These are phyloP conservation scores for Penicillium digitatum DNA, from an alignment of 2,329 filamentous ascomycete genomes.

Conservation along the genomic window DNA sequence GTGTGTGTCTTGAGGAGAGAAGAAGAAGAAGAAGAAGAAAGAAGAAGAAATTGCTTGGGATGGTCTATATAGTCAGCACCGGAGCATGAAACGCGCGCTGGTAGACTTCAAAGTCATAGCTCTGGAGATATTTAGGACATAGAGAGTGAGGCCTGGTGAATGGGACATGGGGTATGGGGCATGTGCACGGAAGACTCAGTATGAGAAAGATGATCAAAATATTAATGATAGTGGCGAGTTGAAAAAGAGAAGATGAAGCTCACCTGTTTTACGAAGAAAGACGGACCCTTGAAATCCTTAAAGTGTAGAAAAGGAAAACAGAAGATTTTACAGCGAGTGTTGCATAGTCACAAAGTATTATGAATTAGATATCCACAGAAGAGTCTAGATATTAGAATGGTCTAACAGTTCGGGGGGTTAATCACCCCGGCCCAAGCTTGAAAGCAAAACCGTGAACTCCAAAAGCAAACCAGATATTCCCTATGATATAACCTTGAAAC, in stretches of 20 bases:
- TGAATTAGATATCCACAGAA: constrained; percentile 16
- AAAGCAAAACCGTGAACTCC: constrained; percentile 21
- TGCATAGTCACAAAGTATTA: constrained; percentile 11
- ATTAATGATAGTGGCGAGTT: background rate
- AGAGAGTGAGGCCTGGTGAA: too few relatives aligned
- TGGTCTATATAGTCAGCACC: background rate
- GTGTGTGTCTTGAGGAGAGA: background rate
- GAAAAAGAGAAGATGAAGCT: background rate
- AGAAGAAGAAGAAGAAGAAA: background rate
- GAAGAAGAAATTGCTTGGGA: background rate
- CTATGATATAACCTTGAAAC: constrained; percentile 24
- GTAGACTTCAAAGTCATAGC: background rate
- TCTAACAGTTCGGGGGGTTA: constrained; percentile 19
- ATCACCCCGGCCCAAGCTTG: constrained; percentile 9
- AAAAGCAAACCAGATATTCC: constrained; percentile 23
- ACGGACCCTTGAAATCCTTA: background rate
- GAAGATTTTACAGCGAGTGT: background rate
- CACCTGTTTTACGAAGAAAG: background rate
- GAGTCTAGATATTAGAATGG: constrained; percentile 23
- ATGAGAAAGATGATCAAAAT: background rate
- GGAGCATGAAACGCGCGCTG: background rate
- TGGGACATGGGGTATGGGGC: background rate
- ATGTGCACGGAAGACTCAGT: too few relatives aligned
- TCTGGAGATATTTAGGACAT: background rate
- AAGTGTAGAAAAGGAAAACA: background rate